Base-by-base conservation (phyloP, 2,329 filamentous ascomycete species). In the Diaporthe velutina region DNA sequence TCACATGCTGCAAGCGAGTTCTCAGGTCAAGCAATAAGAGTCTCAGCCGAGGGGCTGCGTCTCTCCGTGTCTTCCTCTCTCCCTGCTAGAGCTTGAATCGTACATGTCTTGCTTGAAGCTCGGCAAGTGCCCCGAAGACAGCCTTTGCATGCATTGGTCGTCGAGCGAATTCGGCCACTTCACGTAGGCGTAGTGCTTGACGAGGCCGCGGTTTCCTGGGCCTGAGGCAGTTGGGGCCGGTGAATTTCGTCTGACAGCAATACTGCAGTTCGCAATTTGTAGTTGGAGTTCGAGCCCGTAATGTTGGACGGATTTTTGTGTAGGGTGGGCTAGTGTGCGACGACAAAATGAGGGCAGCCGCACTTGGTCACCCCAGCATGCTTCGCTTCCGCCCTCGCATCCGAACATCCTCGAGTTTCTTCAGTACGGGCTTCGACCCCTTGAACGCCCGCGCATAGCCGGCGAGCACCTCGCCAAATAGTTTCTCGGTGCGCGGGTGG, bases 361-460 rank as follows among this genome's bases (percentile, higher is more conserved):
- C 30, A 35, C 10, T 55, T n/a, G 40, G 75, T 85, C 86, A 98
- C 38, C 97, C 97, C 78, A 99, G 83, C 97, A 99, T 99, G 83
- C 95, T 98, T 84, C 95, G 93, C 90, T 99, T 99, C 82, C 97
- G 89, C 4, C 97, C 97, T 83, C 97, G 92, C 92, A 98, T 91
- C 82, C 97, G 91, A 61, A 99, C 97, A 78, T 98, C 96, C 82
- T 98, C 95, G 76, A 99, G 84, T 82, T 93, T 94, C 85, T 91
- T 95, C 81, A 99, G 84, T 30, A 96, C 95, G 28, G 90, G 86
- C 74, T 86, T 89, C 0, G 94, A 93, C 22, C 94, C 94, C 85
- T 95, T 95, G 81, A 94, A 96, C 45, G 90, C 91, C 77, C 90
- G 88, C 70, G 86, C 89, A 85, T 99, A 99, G 3, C 91, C 93